Evolutionary conservation across 2,329 filamentous ascomycete species (phyloP).

Genomic region (Ramularia collo-cygni): DNA sequence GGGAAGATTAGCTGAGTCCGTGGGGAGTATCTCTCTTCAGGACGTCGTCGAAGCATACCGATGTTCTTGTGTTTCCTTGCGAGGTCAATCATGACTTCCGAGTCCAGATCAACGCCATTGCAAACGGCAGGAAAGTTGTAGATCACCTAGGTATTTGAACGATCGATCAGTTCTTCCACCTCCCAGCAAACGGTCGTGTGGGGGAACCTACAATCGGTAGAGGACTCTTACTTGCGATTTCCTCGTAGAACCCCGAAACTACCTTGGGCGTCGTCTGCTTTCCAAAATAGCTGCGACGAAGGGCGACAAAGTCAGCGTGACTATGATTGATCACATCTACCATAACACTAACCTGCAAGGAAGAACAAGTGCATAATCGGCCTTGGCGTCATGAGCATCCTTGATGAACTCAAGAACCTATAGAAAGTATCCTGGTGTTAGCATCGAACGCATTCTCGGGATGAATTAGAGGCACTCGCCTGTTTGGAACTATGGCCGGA

Average conservation of each 20-base stretch:
- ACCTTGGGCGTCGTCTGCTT: conserved; percentile 37
- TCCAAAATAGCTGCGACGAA: conserved; percentile 34
- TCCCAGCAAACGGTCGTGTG: no score
- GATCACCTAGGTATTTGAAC: no score
- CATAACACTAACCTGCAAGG: conserved; percentile 29
- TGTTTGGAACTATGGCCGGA: conserved; percentile 39
- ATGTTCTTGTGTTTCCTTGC: conserved; percentile 53
- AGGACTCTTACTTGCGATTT: conserved; percentile 51
- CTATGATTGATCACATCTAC: no score
- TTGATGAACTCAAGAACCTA: conserved; percentile 36
- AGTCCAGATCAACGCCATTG: conserved; percentile 61
- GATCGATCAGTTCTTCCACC: no score
- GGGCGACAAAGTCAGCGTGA: no score
- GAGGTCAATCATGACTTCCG: conserved; percentile 55
- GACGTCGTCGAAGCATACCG: background rate
- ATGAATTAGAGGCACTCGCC: no score
- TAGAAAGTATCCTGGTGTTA: no score
- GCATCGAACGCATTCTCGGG: no score
- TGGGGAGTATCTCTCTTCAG: no score
- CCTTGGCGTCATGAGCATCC: conserved; percentile 37
- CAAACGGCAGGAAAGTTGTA: conserved; percentile 68
- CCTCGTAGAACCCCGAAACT: conserved; percentile 37
- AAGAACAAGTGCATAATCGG: conserved; percentile 38
- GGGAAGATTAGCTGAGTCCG: no score
- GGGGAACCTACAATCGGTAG: conserved; percentile 47